Base-by-base conservation (phyloP, 345 rosid species). In the Boechera stricta region DNA sequence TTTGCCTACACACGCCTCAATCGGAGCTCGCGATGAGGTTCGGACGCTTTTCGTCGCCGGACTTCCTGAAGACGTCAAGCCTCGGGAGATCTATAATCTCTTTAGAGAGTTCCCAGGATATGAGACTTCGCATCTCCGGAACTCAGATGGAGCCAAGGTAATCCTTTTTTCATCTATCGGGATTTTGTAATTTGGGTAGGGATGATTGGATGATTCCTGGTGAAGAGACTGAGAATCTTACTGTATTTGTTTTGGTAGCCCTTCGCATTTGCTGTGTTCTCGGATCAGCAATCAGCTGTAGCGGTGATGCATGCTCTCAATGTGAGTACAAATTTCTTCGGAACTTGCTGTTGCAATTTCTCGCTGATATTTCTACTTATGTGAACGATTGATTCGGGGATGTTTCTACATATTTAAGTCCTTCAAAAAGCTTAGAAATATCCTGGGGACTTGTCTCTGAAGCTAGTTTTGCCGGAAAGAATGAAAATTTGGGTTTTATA, bases 11-110 rank as follows among this genome's bases (percentile, higher is more conserved):
- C 78, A 69, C 47, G 51, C 65, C 4, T 48, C 86, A 1, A 65
- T 72, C 39, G 75, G 75, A 3, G 36, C 76, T 53, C 72, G 85
- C 42, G 88, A 87, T 69, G 85, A 83, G 71, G 87, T 94, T 60
- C 89, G 98, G 13, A 90, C 97, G 15, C 91, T 92, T n/a, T 94
- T 92, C 82, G 80, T 90, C 7, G 98, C 98, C 1, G 97, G 98
- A 21, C 81, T 92, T 29, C 97, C 98, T 10, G 96, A 94, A 52
- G 97, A 92, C 69, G 91, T 92, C 13, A 89, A 89, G 87, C 85
- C 91, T 2, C 90, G 97, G 24, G 98, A 94, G 85, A 88, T 94
- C 77, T 92, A 92, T 39, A 90, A 92, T 80, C 86, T 92, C 3
- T 94, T 94, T 79, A 87, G 95, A 2, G 98, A 92, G 69, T 92